Percentiles rank a stretch among this genome's conserved stretches.
Evolutionary conservation across 208 protist genomes (phyloP).

Genomic region (Crithidia thermophila): DNA sequence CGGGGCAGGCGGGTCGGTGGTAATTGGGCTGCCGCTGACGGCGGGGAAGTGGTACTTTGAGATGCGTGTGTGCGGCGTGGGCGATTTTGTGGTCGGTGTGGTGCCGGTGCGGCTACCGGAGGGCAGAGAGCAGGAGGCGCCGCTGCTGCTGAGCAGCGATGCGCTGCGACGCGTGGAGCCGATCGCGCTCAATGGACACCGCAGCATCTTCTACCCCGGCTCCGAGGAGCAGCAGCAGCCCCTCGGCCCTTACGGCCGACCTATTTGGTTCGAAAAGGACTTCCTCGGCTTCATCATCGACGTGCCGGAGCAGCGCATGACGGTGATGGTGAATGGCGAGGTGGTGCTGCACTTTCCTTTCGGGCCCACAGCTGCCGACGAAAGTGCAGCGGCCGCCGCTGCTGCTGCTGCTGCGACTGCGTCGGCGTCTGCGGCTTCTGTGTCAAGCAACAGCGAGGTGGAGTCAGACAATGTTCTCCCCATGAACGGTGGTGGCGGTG

Average conservation of each 20-base stretch:
- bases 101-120: conserved; percentile 31
- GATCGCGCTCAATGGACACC: conserved; percentile 81
- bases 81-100: conserved; percentile 80
- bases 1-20: conserved; percentile 39
- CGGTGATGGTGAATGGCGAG: conserved; percentile 78
- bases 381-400: conserved; percentile 21
- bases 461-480: too few relatives aligned
- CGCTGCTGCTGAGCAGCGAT: conserved; percentile 18
- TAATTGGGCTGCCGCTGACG: conserved; percentile 63
- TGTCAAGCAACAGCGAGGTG: too few relatives aligned
- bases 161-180: conserved; percentile 32
- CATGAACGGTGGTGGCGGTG: too few relatives aligned
- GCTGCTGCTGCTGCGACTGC: conserved; percentile 17
- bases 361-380: conserved; percentile 35
- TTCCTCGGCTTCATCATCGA: conserved; percentile 85
- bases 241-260: conserved; percentile 13
- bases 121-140: conserved; percentile 15
- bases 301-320: conserved; percentile 53
- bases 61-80: conserved; percentile 60
- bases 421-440: too few relatives aligned
- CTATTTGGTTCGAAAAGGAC: conserved; percentile 72
- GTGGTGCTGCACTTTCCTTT: conserved; percentile 50
- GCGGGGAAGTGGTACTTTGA: conserved; percentile 91
- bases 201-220: conserved; percentile 45
- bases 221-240: conserved; percentile 15